These are phyloP conservation scores for Linum tenue DNA, from an alignment of 345 rosid genomes.

Conservation along the genomic window DNA sequence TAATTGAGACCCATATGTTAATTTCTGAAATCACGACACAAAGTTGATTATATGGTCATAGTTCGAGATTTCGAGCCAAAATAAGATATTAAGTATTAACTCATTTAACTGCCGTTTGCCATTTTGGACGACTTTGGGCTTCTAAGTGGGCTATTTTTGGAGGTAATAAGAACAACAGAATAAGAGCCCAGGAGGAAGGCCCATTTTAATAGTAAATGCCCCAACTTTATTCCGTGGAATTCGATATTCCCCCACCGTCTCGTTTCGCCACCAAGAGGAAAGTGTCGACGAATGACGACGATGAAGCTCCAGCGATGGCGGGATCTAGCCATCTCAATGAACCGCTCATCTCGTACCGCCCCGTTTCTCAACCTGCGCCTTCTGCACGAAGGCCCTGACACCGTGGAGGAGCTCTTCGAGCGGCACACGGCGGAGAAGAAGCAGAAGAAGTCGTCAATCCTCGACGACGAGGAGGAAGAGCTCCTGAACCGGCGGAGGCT, in stretches of 20 bases:
- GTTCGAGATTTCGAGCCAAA: no score
- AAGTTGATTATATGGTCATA: no score
- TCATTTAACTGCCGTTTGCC: no score
- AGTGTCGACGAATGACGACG: constrained; percentile 16
- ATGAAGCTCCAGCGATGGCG: constrained; percentile 42
- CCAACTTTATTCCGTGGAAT: neutral
- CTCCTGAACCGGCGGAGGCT: constrained; percentile 42
- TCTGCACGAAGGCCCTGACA: constrained; percentile 73
- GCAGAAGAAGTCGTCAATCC: constrained; percentile 18
- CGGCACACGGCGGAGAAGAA: constrained; percentile 61
- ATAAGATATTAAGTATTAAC: no score
- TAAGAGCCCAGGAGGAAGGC: no score
- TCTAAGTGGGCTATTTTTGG: no score
- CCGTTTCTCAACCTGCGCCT: constrained; percentile 12
- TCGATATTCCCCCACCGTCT: neutral
- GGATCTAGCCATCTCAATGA: constrained; percentile 13
- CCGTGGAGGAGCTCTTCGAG: constrained; percentile 68
- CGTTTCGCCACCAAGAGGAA: neutral
- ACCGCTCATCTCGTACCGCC: neutral
- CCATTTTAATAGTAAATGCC: no score
- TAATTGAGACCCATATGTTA: no score
- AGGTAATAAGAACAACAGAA: no score
- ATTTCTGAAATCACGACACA: no score
- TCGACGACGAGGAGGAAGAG: constrained; percentile 58
- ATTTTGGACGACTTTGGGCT: no score